Base-by-base conservation (phyloP, 192 early-diverging fungal genomes). In the Backusella psychrophila region DNA sequence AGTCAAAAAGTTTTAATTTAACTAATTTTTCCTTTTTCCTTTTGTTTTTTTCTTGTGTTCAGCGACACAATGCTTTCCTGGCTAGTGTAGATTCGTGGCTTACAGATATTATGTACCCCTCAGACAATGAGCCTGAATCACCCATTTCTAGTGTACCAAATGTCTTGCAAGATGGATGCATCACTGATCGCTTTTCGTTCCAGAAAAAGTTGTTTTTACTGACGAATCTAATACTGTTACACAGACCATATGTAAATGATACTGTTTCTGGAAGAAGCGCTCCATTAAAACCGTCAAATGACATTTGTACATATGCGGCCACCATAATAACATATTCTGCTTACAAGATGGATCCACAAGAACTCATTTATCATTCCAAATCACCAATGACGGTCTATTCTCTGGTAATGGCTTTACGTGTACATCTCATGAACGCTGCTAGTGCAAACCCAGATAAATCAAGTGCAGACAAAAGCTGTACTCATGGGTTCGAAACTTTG, bases 241-340 rank as follows among this genome's bases (percentile, higher is more conserved):
- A 88, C 59, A 77, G 85, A 53, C 87, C 87, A 2, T 88, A 88
- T 70, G 86, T 88, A 69, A 77, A 79, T 17, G 84, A 83, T 12
- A 78, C 76, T 36, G 68, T 69, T 21, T 72, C 83, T 14, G 81
- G 78, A 4, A 78, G 81, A 41, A 79, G 33, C 21, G 59, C 34
- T 23, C 69, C 59, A 65, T 71, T 69, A 3, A 69, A 56, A 19
- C 70, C 76, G 15, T 72, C 76, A 49, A 66, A 86, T 23, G 83
- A 85, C 38, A 84, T 86, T 33, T 88, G 87, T 67, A 85, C 84
- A 1, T 75, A 77, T 21, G 81, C 87, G 3, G 85, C 87, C 1
- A 85, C 76, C 68, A 88, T 71, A 49, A 86, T 88, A 9, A 86
- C 87, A 15, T 74, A 85, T 69, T 21, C 19, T 8, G 68, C 68